Conservation (phyloP, 2,329 filamentous ascomycete species). For the Fusarium domesticum region DNA sequence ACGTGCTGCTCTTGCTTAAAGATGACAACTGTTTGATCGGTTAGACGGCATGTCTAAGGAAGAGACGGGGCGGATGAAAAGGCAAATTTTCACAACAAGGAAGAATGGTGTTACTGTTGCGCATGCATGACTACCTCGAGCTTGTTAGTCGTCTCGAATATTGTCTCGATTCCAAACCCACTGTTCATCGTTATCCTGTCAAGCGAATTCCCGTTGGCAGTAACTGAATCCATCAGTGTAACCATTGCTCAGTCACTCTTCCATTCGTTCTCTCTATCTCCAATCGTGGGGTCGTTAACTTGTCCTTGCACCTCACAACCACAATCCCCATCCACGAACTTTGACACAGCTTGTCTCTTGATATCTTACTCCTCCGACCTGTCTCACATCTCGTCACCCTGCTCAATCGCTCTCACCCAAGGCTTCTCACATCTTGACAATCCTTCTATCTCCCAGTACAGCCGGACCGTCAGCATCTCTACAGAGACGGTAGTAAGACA, state of each 20-base stretch:
- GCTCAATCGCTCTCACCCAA: constrained; percentile 18
- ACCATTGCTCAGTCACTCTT: too few relatives aligned
- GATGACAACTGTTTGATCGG: constrained; percentile 4
- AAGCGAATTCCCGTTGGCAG: too few relatives aligned
- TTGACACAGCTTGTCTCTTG: neutral
- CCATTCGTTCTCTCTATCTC: too few relatives aligned
- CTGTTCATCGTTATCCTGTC: too few relatives aligned
- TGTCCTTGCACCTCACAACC: too few relatives aligned
- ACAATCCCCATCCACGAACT: neutral
- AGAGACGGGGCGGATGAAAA: constrained; percentile 8
- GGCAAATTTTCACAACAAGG: too few relatives aligned
- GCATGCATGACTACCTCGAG: too few relatives aligned
- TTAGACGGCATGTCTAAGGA: constrained; percentile 18
- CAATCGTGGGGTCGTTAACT: too few relatives aligned
- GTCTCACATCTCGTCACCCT: constrained; percentile 9
- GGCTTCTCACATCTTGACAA: neutral
- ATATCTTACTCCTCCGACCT: neutral
- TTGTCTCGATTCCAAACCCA: too few relatives aligned
- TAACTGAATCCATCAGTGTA: too few relatives aligned
- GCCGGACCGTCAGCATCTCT: neutral
- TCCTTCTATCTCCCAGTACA: neutral
- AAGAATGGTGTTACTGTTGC: too few relatives aligned
- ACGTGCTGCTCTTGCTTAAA: constrained; percentile 7
- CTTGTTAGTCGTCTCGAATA: too few relatives aligned
- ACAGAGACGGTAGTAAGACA: neutral